Percentiles rank a stretch among this genome's conserved stretches.
Evolutionary conservation across 2,329 filamentous ascomycete genomes (phyloP).

Genomic region (Paraphaeosphaeria sporulosa): DNA sequence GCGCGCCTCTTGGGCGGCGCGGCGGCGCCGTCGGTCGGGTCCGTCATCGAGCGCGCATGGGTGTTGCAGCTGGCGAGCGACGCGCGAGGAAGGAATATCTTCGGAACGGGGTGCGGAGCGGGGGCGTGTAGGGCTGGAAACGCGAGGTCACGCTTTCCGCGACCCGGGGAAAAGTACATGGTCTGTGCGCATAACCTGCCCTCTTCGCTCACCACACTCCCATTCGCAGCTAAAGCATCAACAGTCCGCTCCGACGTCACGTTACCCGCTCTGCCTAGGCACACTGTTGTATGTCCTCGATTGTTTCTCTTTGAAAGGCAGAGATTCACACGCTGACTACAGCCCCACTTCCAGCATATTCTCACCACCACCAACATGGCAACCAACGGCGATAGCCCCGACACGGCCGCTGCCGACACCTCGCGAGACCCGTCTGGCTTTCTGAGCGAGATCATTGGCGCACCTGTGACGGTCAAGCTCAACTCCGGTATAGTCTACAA

Average conservation of each 20-base stretch:
- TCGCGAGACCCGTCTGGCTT: constrained; percentile 94
- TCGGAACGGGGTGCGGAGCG: not conserved
- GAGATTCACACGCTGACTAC: not conserved
- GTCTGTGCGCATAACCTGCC: constrained; percentile 30
- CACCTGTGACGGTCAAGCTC: constrained; percentile 92
- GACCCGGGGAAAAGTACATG: constrained; percentile 14
- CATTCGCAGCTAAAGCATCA: constrained; percentile 4
- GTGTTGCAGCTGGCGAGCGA: constrained; percentile 3
- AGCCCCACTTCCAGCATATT: not conserved
- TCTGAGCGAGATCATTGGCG: constrained; percentile 91
- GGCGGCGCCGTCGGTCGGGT: constrained; percentile 25
- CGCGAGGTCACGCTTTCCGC: constrained; percentile 46
- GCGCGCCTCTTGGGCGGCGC: constrained; percentile 51
- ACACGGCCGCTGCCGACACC: constrained; percentile 67
- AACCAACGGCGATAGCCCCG: constrained; percentile 70
- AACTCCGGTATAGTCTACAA: constrained; percentile 99
- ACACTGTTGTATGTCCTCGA: not conserved
- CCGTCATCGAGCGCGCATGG: constrained; percentile 36
- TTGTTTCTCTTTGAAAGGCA: not conserved
- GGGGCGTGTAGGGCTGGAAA: constrained; percentile 17
- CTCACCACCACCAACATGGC: constrained; percentile 8
- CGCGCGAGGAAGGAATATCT: not conserved
- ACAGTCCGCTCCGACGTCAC: constrained; percentile 3
- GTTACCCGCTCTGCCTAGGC: not conserved
- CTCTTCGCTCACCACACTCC: constrained; percentile 6